Evolutionary conservation across 2,329 filamentous ascomycete genomes (phyloP).

Genomic region (Paecilomyces fulvus): DNA sequence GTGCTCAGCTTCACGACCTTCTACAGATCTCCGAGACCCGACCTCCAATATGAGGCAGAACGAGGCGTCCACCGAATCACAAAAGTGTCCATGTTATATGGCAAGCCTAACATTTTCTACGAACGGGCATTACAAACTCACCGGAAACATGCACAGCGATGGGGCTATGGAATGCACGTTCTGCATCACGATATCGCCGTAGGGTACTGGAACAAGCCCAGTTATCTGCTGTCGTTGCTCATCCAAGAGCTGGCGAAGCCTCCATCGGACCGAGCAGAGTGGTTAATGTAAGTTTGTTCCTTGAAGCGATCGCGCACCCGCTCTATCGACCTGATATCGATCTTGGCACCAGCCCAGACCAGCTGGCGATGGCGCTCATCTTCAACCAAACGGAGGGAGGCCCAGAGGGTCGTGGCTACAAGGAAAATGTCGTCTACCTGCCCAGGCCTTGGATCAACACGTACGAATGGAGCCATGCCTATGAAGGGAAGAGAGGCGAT

Average conservation of each 20-base stretch:
- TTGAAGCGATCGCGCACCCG: conserved; percentile 15
- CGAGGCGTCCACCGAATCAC: conserved; percentile 9
- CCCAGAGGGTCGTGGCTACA: conserved; percentile 8
- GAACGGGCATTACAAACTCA: conserved; percentile 30
- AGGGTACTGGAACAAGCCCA: conserved; percentile 29
- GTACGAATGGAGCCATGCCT: conserved; percentile 18
- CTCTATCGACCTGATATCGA: conserved; percentile 13
- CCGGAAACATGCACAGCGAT: conserved; percentile 21
- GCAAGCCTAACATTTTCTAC: conserved; percentile 22
- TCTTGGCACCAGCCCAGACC: conserved; percentile 11
- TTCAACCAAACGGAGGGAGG: conserved; percentile 12
- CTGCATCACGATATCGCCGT: conserved; percentile 22
- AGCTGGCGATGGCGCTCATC: conserved; percentile 14
- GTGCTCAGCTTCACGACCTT: background rate
- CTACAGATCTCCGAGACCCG: background rate
- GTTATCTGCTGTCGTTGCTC: conserved; percentile 20
- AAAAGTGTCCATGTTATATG: conserved; percentile 28
- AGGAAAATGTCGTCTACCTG: conserved; percentile 11
- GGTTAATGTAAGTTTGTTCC: conserved; percentile 23
- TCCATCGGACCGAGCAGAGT: conserved; percentile 21
- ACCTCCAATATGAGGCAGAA: background rate
- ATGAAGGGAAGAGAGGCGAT: conserved; percentile 18
- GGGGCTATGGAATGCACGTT: conserved; percentile 29
- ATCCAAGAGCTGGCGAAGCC: conserved; percentile 26
- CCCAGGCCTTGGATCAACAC: conserved; percentile 20